Base-by-base conservation (phyloP, 176 grass and related monocot species). In the Lolium perenne region DNA sequence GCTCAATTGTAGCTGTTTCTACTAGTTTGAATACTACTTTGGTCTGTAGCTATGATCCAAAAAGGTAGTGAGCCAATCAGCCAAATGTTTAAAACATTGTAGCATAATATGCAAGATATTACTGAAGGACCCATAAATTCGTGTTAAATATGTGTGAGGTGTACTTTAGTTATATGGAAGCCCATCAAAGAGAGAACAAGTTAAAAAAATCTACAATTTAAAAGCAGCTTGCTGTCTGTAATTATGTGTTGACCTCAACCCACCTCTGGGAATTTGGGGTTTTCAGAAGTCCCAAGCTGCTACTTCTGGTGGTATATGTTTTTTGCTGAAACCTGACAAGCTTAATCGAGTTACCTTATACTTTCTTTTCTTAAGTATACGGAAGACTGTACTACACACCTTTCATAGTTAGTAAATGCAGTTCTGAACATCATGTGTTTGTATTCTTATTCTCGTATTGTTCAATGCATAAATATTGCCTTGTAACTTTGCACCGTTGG, bases 291-390 rank as follows among this genome's bases (percentile, higher is more conserved):
- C 21, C 21, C 6, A 74, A 26, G 21, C 8, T 74, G n/a, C 6
- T 50, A 74, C 6, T 74, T 12, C 21, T 49, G 71, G 38, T 23
- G 6, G 71, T 35, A 0, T 35, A 32, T 15, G 32, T 13, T 35
- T 66, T 26, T 13, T 62, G 21, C 9, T 49, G 41, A 72, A 50
- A 50, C 7, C 0, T 50, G 22, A 5, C 45, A 3, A 43, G 21
- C 71, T 50, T 15, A 74, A 74, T 74, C 46, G 47, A 74, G 46
- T 74, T 74, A 50, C 71, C 45, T 49, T 16, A 16, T 14, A 49
- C 1, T 48, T 15, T 48, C n/a, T 1, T 73, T 73, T 73, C 43
- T 48, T 0, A 48, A 48, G n/a, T 49, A 72, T 14, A 13, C 10
- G 22, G 20, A 8, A 6, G 35, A 47, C 0, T 47, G 10, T 48